Base-by-base conservation (phyloP, 2,329 filamentous ascomycete species). In the Aspergillus brasiliensis region DNA sequence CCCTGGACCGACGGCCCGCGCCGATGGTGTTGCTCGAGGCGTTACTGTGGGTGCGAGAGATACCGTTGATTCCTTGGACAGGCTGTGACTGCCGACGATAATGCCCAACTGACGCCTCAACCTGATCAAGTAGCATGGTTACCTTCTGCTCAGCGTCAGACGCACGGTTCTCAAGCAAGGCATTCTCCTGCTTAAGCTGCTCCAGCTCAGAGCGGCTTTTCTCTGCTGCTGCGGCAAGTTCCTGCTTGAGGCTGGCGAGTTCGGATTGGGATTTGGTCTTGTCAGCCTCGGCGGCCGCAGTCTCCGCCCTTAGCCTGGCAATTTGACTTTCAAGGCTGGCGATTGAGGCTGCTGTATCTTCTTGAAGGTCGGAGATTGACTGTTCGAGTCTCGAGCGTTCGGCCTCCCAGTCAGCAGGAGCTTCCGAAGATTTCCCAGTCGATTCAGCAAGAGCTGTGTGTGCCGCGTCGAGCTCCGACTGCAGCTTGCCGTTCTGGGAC, bases 71-170 rank as follows among this genome's bases (percentile, higher is more conserved):
- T 23, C 69, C 66, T 72, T 77, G 69, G 51, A 70, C 71, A 59
- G 77, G 73, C 64, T 86, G 81, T 5, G 85, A 86, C 68, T 87
- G 92, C 42, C 95, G 90, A 57, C 95, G 90, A 77, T 98, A 98
- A 74, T 91, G 96, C 77, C 95, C 93, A 15, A 99, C 95, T 3
- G 92, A 96, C 42, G 88, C 87, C 76, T 96, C 94, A 38, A 99
- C 93, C 73, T 98, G 94, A 74, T 98, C 92, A 11, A 99, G 87
- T 52, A 99, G 86, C 70, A 97, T 85, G 31, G 91, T 91, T 21
- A 99, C 95, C 71, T 96, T 96, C 65, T 91, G 88, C 79, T 99
- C 95, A 1, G 95, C 95, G 74, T 97, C 94, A 54, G 86, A 83
- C 5, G 93, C 94, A 46, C 94, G 90, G 67, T 87, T 87, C 74